phyloP scores from a whole-genome alignment of 2,329 filamentous ascomycete genomes.

The Verticillium isaacii region DNA sequence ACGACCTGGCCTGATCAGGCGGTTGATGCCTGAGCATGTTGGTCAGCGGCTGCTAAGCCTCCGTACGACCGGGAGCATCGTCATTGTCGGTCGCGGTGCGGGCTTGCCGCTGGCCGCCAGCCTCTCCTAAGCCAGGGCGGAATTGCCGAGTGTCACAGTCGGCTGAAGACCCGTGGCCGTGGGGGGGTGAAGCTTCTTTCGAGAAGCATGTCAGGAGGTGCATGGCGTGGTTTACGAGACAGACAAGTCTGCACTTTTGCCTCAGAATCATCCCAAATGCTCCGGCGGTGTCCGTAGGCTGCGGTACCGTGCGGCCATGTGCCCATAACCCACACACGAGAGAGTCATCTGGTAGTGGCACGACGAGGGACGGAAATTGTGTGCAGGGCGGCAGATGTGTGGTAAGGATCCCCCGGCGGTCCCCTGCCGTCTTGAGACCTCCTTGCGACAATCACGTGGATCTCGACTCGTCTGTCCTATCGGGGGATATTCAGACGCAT shows the following conservation, averaged over 20 bases:
- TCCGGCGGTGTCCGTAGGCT: background rate
- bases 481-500: background rate
- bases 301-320: background rate
- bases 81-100: background rate
- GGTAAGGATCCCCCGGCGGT: background rate
- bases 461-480: slow-evolving; percentile 10
- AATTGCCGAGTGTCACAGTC: background rate
- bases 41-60: background rate
- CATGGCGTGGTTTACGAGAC: background rate
- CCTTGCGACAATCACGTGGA: slow-evolving; percentile 12
- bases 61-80: background rate
- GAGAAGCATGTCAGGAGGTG: background rate
- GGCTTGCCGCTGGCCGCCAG: background rate
- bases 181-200: background rate
- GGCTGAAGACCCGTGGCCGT: background rate
- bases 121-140: background rate
- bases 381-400: background rate
- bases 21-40: background rate
- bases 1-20: background rate
- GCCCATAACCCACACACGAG: background rate
- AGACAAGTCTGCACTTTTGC: background rate
- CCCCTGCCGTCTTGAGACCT: background rate
- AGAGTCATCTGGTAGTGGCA: background rate
- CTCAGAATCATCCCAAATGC: background rate
- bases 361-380: background rate